Percentiles rank a stretch among this genome's conserved stretches.
Evolutionary conservation across 2,329 filamentous ascomycete genomes (phyloP).

Genomic region (Diplodia mutila): DNA sequence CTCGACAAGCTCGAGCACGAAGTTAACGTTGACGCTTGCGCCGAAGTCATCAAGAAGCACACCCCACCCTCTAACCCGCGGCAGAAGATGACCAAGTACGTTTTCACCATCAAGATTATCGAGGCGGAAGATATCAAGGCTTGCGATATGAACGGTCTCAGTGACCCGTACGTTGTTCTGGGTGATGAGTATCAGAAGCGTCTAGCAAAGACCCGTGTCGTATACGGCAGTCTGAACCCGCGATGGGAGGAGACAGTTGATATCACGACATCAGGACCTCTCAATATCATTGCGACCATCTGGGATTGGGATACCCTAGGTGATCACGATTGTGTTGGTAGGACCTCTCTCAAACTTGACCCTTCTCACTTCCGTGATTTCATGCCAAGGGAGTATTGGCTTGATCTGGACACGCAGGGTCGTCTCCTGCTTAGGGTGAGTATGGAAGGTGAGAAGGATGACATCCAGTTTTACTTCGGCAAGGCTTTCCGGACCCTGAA

Average conservation of each 20-base stretch:
- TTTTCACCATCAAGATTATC: constrained; percentile 98
- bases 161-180: constrained; percentile 95
- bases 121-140: constrained; percentile 97
- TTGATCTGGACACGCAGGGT: constrained; percentile 94
- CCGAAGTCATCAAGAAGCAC: constrained; percentile 74
- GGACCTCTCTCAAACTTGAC: constrained; percentile 97
- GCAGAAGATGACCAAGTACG: constrained; percentile 79
- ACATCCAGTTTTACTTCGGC: constrained; percentile 98
- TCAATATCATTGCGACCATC: constrained; percentile 94
- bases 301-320: constrained; percentile 99
- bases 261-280: constrained; percentile 85
- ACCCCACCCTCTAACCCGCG: constrained; percentile 72
- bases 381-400: constrained; percentile 93
- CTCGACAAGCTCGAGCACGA: constrained; percentile 86
- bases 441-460: constrained; percentile 98
- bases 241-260: constrained; percentile 98
- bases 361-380: constrained; percentile 97
- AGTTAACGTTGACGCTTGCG: constrained; percentile 90
- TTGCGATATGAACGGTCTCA: constrained; percentile 92
- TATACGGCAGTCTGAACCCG: constrained; percentile 88
- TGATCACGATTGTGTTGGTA: constrained; percentile 94
- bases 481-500: constrained; percentile 96
- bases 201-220: constrained; percentile 88
- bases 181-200: constrained; percentile 98
- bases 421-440: constrained; percentile 86